Conservation (phyloP, 1,284 basidiomycete genomes). For the Rhodofomes roseus region DNA sequence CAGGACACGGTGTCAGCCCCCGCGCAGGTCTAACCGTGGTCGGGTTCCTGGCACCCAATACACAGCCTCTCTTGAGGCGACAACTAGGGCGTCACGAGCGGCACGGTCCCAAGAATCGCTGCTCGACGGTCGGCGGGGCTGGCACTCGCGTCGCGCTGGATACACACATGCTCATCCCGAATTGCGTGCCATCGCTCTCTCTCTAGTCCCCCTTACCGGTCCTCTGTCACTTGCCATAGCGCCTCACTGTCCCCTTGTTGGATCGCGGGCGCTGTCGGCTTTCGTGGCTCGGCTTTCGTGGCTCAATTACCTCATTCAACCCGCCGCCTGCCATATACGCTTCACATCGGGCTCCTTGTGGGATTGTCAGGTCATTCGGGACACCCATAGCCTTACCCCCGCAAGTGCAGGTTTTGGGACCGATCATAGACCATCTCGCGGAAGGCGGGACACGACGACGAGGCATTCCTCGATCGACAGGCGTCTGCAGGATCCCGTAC, state of each 20-base stretch:
- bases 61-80: background rate
- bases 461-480: background rate
- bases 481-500: background rate
- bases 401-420: too few species aligned
- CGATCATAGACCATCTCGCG: too few species aligned
- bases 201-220: background rate
- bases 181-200: background rate
- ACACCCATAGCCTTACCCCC: too few species aligned
- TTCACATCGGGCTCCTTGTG: too few species aligned
- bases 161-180: background rate
- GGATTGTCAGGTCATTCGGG: too few species aligned
- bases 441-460: background rate
- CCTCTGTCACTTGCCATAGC: background rate
- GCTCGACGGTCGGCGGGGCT: background rate
- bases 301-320: too few species aligned
- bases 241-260: background rate
- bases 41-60: background rate
- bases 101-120: too few species aligned
- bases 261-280: background rate
- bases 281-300: too few species aligned
- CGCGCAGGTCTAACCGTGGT: background rate
- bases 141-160: background rate
- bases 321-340: too few species aligned
- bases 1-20: conserved; percentile 1
- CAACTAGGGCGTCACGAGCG: background rate